Percentiles rank a stretch among this genome's conserved stretches.
These are phyloP conservation scores for Coprinopsis cinerea DNA, from an alignment of 768 basidiomycete species.

Conservation along the genomic window DNA sequence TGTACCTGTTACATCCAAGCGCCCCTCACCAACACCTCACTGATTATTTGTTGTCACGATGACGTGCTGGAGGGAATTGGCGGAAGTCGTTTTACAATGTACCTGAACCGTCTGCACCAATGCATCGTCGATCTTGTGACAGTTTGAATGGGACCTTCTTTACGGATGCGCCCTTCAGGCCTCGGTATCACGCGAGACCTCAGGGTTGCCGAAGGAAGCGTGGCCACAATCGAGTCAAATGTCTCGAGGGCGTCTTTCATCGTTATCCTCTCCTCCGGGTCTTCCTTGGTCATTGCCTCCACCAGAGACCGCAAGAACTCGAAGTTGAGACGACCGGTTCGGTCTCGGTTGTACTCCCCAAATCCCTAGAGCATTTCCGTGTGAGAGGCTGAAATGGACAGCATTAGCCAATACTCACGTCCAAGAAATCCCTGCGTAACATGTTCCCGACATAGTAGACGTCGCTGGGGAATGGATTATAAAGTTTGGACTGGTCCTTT, in stretches of 20 bases:
- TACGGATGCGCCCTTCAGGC: neutral
- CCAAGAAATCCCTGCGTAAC: neutral
- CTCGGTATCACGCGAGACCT: neutral
- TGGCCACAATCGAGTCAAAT: neutral
- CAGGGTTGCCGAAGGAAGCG: neutral
- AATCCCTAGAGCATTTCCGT: no score
- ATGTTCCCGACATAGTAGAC: constrained; percentile 7
- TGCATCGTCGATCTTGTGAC: neutral
- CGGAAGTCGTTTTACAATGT: neutral
- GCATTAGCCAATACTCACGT: neutral
- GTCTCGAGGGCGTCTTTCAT: neutral
- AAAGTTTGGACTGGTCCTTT: neutral
- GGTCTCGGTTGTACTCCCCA: no score
- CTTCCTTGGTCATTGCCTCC: neutral
- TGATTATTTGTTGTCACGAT: no score
- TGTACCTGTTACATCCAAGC: no score
- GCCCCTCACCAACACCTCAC: no score
- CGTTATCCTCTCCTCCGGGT: neutral
- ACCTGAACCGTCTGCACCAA: neutral
- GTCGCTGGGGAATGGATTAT: constrained; percentile 6
- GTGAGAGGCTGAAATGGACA: no score
- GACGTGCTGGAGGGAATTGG: neutral
- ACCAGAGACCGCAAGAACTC: neutral
- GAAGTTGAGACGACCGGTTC: neutral
- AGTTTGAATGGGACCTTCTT: neutral